Base-by-base conservation (phyloP, 169 alveolate genomes). In the Eimeria maxima region DNA sequence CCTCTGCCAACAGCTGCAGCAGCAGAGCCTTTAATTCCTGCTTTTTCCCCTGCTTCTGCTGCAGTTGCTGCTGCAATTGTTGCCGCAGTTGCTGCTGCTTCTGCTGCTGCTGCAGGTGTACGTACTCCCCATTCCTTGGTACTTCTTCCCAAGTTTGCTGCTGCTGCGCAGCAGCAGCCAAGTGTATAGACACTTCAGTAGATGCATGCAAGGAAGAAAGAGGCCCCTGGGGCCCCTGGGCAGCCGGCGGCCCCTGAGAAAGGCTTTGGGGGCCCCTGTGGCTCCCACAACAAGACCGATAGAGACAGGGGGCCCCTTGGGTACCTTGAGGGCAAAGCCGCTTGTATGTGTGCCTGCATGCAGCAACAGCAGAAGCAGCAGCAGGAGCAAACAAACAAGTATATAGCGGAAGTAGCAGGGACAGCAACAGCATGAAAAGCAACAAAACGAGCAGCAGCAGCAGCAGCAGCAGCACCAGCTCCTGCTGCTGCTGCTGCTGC, bases 1-100 rank as follows among this genome's bases (percentile, higher is more conserved):
- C 44, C 45, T 78, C 89, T 8, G 60, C 65, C 57, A 78, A 38
- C 69, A 78, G 29, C 42, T 47, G 89, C 57, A 78, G 67, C 67
- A 78, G 65, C 89, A 78, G 60, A 44, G 27, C 33, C 29, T 47
- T 78, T 29, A 78, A 67, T 67, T 78, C 67, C 45, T 44, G 53
- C 50, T 29, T 24, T 22, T 73, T 33, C 55, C 27, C 22, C 53
- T 13, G 1, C n/a, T 53, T 27, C 24, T 29, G 80, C 80, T 11
- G 27, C 18, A 27, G 80, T n/a, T 22, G 80, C 38, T 33, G 45
- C 27, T 27, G 45, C 80, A 0, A 29, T 20, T 27, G 80, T 20
- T 69, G 53, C 84, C 20, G 50, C 29, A 2, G 42, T n/a, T 33
- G 44, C 53, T 10, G 55, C 44, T 18, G 50, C 45, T 33, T 45